phyloP scores from a whole-genome alignment of 225 moss, liverwort and hornwort species.

The Physcomitrium patens region DNA sequence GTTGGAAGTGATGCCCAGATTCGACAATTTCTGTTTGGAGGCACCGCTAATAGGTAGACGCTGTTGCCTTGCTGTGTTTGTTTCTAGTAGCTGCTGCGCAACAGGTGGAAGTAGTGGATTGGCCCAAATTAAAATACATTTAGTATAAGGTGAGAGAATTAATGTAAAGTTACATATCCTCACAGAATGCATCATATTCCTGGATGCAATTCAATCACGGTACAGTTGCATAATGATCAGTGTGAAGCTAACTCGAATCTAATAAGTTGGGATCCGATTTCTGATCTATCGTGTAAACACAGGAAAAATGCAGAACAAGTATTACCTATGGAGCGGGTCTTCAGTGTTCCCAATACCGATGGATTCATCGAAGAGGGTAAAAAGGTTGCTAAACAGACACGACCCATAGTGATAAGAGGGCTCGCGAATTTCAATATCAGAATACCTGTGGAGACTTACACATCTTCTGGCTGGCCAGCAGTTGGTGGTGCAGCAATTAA shows the following conservation, averaged over 20 bases:
- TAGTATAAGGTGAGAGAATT: too few species aligned
- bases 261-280: not conserved
- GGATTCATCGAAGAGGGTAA: constrained; percentile 84
- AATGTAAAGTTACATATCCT: too few species aligned
- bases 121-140: not conserved
- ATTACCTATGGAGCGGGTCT: constrained; percentile 78
- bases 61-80: constrained; percentile 17
- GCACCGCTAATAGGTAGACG: constrained; percentile 64
- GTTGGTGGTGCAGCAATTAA: constrained; percentile 87
- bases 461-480: constrained; percentile 88
- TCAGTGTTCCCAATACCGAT: constrained; percentile 79
- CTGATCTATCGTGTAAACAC: constrained; percentile 30
- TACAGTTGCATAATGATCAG: not conserved
- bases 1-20: constrained; percentile 99
- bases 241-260: not conserved
- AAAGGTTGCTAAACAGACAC: constrained; percentile 88
- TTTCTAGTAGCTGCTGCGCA: constrained; percentile 9
- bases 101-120: constrained; percentile 14
- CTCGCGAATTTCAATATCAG: constrained; percentile 64
- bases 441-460: constrained; percentile 83
- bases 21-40: constrained; percentile 92
- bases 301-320: constrained; percentile 64
- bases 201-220: not conserved
- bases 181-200: not conserved
- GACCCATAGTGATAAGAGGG: constrained; percentile 76